A percentile compares a stretch with the other conserved stretches of the same genome.
phyloP scores from a whole-genome alignment of 345 rosid species.

The Salix purpurea region DNA sequence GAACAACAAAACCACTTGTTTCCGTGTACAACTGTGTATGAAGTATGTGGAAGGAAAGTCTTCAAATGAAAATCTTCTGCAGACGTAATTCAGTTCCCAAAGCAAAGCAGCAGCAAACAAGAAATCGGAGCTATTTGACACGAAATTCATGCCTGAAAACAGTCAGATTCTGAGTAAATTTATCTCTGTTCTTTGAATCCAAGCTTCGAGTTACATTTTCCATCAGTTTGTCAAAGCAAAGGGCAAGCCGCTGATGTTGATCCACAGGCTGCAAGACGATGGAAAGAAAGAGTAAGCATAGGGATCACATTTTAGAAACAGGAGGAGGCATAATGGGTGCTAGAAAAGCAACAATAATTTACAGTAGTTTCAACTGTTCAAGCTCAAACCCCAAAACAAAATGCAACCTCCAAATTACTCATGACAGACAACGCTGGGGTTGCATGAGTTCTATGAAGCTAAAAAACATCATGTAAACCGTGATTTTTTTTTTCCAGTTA shows the following conservation, averaged over 20 bases:
- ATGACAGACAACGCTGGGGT: neutral
- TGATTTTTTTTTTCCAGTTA: neutral
- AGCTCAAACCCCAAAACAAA: neutral
- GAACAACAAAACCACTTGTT: neutral
- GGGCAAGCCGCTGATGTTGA: constrained; percentile 77
- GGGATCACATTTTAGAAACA: neutral
- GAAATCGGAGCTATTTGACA: constrained; percentile 41
- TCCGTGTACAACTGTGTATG: neutral
- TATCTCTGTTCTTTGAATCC: constrained; percentile 94
- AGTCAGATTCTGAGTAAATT: constrained; percentile 87
- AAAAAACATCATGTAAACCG: neutral
- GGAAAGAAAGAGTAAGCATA: constrained; percentile 1
- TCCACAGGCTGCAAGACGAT: constrained; percentile 68
- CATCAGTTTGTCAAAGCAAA: constrained; percentile 92
- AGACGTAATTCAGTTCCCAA: constrained; percentile 10
- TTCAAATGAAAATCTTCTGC: constrained; percentile 16
- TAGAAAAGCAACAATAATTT: neutral
- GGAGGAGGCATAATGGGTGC: neutral
- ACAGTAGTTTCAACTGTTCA: neutral
- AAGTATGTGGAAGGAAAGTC: neutral
- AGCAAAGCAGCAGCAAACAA: neutral
- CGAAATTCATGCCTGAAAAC: constrained; percentile 90
- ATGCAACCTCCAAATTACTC: neutral
- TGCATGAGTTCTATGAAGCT: neutral
- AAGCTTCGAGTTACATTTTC: constrained; percentile 74